A percentile compares a stretch with the other conserved stretches of the same genome.
Evolutionary conservation across 176 grass and related monocot genomes (phyloP).

Genomic region (Raddia distichophylla): DNA sequence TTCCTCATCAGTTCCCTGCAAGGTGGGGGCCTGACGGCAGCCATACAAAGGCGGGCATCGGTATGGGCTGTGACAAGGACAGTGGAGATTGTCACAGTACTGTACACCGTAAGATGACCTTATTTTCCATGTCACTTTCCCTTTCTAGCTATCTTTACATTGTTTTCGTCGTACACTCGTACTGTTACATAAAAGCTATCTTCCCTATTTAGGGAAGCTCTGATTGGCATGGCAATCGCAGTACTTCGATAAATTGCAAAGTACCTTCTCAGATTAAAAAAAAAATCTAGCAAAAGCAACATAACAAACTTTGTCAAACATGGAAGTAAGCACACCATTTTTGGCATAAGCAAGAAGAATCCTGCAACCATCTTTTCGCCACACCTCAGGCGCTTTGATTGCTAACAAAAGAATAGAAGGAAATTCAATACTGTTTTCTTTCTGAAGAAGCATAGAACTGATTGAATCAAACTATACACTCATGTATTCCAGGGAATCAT

Average conservation of each 20-base stretch:
- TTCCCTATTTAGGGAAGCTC: not conserved
- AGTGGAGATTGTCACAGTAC: slow-evolving; percentile 64
- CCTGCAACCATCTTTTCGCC: slow-evolving; percentile 4
- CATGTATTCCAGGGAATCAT: slow-evolving; percentile 63
- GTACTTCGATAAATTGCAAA: slow-evolving; percentile 8
- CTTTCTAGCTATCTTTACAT: not conserved
- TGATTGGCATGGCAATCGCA: not conserved
- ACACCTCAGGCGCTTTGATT: not conserved
- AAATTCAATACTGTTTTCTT: not conserved
- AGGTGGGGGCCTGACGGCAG: slow-evolving; percentile 46
- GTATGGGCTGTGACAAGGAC: slow-evolving; percentile 67
- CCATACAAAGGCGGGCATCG: slow-evolving; percentile 58
- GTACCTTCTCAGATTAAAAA: not conserved
- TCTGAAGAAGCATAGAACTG: not conserved
- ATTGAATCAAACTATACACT: not conserved
- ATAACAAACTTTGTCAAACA: not conserved
- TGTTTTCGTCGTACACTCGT: not conserved
- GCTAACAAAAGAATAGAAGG: not conserved
- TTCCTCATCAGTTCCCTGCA: slow-evolving; percentile 90
- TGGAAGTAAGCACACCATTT: not conserved
- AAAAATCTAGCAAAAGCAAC: not conserved
- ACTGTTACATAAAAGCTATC: not conserved
- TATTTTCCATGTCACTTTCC: slow-evolving; percentile 13
- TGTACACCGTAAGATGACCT: slow-evolving; percentile 60
- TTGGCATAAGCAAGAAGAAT: slow-evolving; percentile 11